Base-by-base conservation (phyloP, 257 asterid genomes). In the Scutellaria minor region DNA sequence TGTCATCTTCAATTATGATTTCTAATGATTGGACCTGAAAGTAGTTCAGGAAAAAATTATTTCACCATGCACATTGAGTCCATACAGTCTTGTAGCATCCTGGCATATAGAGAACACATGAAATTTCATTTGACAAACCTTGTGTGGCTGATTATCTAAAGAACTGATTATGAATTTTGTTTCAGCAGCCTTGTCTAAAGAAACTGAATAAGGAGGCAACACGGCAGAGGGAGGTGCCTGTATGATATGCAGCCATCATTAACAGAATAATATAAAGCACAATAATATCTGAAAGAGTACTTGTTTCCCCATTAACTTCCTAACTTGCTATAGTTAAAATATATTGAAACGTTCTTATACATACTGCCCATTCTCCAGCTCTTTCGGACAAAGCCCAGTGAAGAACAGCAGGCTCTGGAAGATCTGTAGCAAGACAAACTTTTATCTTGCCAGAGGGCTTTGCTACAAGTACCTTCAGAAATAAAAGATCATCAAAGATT, bases 311-410 rank as follows among this genome's bases (percentile, higher is more conserved):
- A 64, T 47, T 54, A 56, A 72, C 48, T 27, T 37, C 46, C 40
- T 56, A 35, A 68, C 35, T 18, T 35, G 51, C n/a, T 46, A 31
- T 39, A 54, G 64, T 39, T 44, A 64, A 68, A 39, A 68, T 15
- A 7, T n/a, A 75, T 55, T 39, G 70, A 63, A 52, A 47, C 39
- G 57, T 42, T 66, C 67, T 12, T 62, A 66, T 69, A 74, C 89
- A 54, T 84, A 95, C 99, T 78, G 76, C 51, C 99, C 99, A 95
- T 80, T 92, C 96, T 72, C 98, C 97, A 69, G 83, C 92, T 52
- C 53, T 89, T 77, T 68, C 83, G 79, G 99, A 90, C 77, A 95
- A 79, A 73, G 96, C 98, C 99, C 99, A 95, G 86, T 95, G 99
- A 70, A 95, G 92, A 80, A 83, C 85, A 78, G 79, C 80, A 56